Conservation (phyloP, 306 rosid species). For the Pterocarpus macrocarpus region DNA sequence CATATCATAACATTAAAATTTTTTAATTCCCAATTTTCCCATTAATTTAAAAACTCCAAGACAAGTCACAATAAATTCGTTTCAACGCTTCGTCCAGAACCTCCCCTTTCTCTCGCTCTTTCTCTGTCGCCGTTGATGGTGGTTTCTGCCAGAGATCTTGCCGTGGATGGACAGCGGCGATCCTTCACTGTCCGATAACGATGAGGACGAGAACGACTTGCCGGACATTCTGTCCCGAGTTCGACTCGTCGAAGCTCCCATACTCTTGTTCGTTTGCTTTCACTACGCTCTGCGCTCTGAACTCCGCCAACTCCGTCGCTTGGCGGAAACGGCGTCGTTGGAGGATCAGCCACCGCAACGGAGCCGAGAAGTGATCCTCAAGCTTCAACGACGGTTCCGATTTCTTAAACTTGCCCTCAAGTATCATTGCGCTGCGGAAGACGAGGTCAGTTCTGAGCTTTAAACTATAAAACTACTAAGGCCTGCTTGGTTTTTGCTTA, state of each 20-base stretch:
- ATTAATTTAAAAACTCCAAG: background rate
- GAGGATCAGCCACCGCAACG: conserved; percentile 35
- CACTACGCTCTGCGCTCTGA: conserved; percentile 81
- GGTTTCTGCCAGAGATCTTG: conserved; percentile 39
- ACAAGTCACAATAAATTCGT: conserved; percentile 48
- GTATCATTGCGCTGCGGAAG: conserved; percentile 86
- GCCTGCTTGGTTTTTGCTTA: conserved; percentile 10
- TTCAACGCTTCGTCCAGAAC: conserved; percentile 37
- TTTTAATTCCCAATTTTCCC: background rate
- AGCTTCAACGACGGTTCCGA: conserved; percentile 68
- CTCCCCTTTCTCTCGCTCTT: conserved; percentile 45
- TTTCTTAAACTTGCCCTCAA: conserved; percentile 71
- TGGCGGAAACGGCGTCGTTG: conserved; percentile 56
- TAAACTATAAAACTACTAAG: background rate
- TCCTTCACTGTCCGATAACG: conserved; percentile 45
- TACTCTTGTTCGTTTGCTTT: conserved; percentile 73
- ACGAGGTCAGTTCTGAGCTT: conserved; percentile 67
- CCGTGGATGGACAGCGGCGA: conserved; percentile 73
- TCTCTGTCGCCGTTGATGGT: conserved; percentile 66
- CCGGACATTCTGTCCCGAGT: conserved; percentile 43
- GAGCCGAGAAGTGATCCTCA: conserved; percentile 47
- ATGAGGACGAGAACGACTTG: conserved; percentile 43
- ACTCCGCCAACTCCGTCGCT: conserved; percentile 60
- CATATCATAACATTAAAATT: background rate
- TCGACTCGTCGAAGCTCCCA: conserved; percentile 63